Evolutionary conservation across 768 basidiomycete species (phyloP), one percentile per base, ranked within the genome.

Genomic region (Leccinum subtestaceum): DNA sequence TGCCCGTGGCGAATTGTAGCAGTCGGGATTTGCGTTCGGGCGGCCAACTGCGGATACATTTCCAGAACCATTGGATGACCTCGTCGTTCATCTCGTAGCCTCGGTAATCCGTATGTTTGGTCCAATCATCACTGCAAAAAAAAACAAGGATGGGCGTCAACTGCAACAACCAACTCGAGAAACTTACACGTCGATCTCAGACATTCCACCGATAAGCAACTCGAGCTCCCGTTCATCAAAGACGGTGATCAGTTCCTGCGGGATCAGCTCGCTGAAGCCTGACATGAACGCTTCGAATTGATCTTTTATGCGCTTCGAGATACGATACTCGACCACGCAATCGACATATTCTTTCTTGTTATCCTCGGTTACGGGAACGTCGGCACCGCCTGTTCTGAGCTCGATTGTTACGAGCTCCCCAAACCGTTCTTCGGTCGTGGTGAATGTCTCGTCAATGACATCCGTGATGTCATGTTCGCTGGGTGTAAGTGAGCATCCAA

Each of bases 1-100:
- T 98, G 21, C 95, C 95, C 21, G 95, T 98, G 7, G 95, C 94
- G 71, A 99, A 99, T 74, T 98, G 96, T 55, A 98, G 78, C 53
- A 98, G 76, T 32, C 96, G 91, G 13, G 93, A 95, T 79, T 99
- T 99, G 75, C 95, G 89, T 79, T 99, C 97, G 1, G 96, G 88
- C 11, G 97, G 96, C 97, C 97, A 99, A 66, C 89, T 86, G 65
- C 93, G 89, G 48, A 99, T 93, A 67, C 93, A 95, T 78, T 98
- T 94, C 97, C 97, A 99, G 88, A 99, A 99, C 97, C 97, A 99
- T 70, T 98, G 94, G 57, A 99, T 95, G 51, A 95, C 92, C 69
- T 96, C 93, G 70, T 96, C 94, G 67, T 89, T 91, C 76, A 93
- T 86, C 76, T 95, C 92, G 70, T 95, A 96, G 15, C 94, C 96